These are phyloP conservation scores for Claviceps sp. DNA, from an alignment of 2,329 filamentous ascomycete species.

Conservation along the genomic window DNA sequence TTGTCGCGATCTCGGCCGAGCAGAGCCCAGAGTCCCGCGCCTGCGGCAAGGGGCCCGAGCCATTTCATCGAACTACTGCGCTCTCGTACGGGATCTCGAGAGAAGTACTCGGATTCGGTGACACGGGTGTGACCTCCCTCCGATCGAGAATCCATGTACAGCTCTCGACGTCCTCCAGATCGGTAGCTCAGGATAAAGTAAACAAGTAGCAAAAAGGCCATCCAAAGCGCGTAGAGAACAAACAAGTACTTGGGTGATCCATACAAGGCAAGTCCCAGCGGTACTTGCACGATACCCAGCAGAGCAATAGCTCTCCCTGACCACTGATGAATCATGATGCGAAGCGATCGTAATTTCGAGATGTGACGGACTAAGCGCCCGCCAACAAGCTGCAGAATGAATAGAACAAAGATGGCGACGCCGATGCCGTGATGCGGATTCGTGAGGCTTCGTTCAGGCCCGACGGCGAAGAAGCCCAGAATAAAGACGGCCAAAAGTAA, in stretches of 20 bases:
- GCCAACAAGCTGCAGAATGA: constrained; percentile 57
- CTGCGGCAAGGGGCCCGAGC: constrained; percentile 40
- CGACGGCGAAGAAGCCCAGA: constrained; percentile 67
- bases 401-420: constrained; percentile 60
- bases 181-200: constrained; percentile 74
- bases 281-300: constrained; percentile 74
- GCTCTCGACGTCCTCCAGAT: constrained; percentile 39
- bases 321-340: constrained; percentile 72
- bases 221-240: constrained; percentile 71
- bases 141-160: constrained; percentile 45
- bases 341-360: constrained; percentile 32
- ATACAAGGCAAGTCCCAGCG: constrained; percentile 80
- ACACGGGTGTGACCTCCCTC: constrained; percentile 26
- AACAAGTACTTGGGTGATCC: constrained; percentile 79
- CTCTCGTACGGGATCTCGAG: constrained; percentile 17
- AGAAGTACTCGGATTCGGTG: constrained; percentile 28
- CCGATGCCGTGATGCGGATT: constrained; percentile 83
- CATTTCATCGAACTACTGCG: constrained; percentile 26
- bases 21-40: constrained; percentile 34
- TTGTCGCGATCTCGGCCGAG: constrained; percentile 31
- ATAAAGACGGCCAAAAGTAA: constrained; percentile 60
- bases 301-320: constrained; percentile 64
- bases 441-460: constrained; percentile 53
- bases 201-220: constrained; percentile 53
- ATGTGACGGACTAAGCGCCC: constrained; percentile 49